Evolutionary conservation across 805 yeast species (phyloP).

Genomic region (Priceomyces melissophilus): DNA sequence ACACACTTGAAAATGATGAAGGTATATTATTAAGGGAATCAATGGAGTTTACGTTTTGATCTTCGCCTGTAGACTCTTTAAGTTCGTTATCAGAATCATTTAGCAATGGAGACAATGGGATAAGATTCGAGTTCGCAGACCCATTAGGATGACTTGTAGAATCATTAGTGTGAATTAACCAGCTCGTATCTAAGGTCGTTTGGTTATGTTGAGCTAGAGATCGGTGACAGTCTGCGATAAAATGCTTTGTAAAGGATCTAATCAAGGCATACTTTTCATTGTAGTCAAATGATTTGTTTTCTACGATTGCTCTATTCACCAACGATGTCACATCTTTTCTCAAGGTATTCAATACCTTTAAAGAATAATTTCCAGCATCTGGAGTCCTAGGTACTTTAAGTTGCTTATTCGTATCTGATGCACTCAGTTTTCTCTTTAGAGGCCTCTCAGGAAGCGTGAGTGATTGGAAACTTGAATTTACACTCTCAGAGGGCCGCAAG

Average conservation of each 20-base stretch:
- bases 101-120: slow-evolving; percentile 28
- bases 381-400: not conserved
- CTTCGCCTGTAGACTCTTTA: slow-evolving; percentile 3
- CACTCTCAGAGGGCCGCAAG: slow-evolving; percentile 3
- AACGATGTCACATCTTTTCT: slow-evolving; percentile 7
- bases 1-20: not conserved
- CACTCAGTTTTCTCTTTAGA: not conserved
- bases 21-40: slow-evolving; percentile 13
- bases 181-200: slow-evolving; percentile 8
- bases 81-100: slow-evolving; percentile 24
- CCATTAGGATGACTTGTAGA: slow-evolving; percentile 3
- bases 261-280: slow-evolving; percentile 10
- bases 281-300: slow-evolving; percentile 7
- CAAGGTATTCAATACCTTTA: slow-evolving; percentile 3
- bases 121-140: slow-evolving; percentile 15
- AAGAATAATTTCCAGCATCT: not conserved
- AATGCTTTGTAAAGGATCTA: slow-evolving; percentile 11
- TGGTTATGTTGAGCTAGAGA: slow-evolving; percentile 4
- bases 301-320: slow-evolving; percentile 6
- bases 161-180: slow-evolving; percentile 8
- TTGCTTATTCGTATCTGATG: not conserved
- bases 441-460: not conserved
- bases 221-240: slow-evolving; percentile 11
- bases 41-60: slow-evolving; percentile 2
- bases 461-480: not conserved